phyloP scores from a whole-genome alignment of 1,284 basidiomycete species.

The Cryptococcus deneoformans region DNA sequence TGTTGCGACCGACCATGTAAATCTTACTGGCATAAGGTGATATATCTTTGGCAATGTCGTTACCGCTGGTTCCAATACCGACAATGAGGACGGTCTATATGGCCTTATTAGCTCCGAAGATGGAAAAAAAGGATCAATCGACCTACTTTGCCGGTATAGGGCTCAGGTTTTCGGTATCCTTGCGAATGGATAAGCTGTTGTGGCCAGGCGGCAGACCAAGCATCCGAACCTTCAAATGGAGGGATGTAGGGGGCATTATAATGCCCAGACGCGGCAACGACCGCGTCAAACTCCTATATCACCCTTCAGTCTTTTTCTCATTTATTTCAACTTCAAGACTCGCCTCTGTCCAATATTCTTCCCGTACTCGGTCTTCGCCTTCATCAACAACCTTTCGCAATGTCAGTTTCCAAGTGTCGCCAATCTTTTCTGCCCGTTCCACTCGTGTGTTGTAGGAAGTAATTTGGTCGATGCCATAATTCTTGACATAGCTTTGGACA shows the following conservation, averaged over 20 bases:
- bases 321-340: slow-evolving; percentile 14
- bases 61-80: slow-evolving; percentile 53
- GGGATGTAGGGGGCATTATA: slow-evolving; percentile 55
- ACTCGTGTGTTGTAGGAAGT: slow-evolving; percentile 56
- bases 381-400: slow-evolving; percentile 49
- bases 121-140: background rate
- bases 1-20: slow-evolving; percentile 48
- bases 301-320: background rate
- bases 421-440: slow-evolving; percentile 52
- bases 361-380: slow-evolving; percentile 37
- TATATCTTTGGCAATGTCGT: slow-evolving; percentile 51
- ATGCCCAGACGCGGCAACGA: slow-evolving; percentile 54
- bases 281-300: slow-evolving; percentile 53
- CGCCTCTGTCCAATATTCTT: slow-evolving; percentile 39
- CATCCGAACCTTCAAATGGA: slow-evolving; percentile 43
- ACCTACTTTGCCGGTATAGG: slow-evolving; percentile 38
- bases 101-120: background rate
- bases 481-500: slow-evolving; percentile 41
- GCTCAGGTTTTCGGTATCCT: slow-evolving; percentile 53
- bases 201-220: slow-evolving; percentile 51
- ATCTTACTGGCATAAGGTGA: slow-evolving; percentile 39
- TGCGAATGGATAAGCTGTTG: slow-evolving; percentile 51
- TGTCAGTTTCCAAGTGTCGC: slow-evolving; percentile 22
- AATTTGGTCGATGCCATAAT: slow-evolving; percentile 51
- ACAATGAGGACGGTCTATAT: slow-evolving; percentile 53